Percentiles rank a stretch among this genome's conserved stretches.
Conservation (phyloP, 2,329 filamentous ascomycete genomes). For the Delphinella strobiligena region DNA sequence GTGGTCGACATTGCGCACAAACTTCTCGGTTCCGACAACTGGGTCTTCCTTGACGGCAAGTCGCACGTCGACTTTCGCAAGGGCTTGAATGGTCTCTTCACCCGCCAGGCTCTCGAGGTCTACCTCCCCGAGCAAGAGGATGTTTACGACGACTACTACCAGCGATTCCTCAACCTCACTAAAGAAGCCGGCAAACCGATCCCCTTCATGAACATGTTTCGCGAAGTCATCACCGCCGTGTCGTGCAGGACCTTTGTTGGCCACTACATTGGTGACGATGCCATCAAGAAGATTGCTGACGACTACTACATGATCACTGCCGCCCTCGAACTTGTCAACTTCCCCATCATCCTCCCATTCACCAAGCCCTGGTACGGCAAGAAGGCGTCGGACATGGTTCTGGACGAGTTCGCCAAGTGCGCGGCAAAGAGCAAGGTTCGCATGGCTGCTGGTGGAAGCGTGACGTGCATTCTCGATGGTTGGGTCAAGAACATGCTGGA, state of each 20-base stretch:
- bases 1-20: conserved; percentile 92
- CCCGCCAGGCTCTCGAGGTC: conserved; percentile 69
- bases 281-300: conserved; percentile 86
- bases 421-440: conserved; percentile 75
- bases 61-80: conserved; percentile 94
- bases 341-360: conserved; percentile 88
- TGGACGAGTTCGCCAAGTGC: conserved; percentile 76
- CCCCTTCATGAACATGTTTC: conserved; percentile 84
- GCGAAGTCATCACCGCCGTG: conserved; percentile 87
- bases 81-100: conserved; percentile 89
- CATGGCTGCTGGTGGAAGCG: conserved; percentile 70
- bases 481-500: conserved; percentile 87
- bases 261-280: conserved; percentile 82
- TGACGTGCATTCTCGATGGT: conserved; percentile 88
- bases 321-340: conserved; percentile 93
- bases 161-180: conserved; percentile 64
- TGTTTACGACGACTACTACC: conserved; percentile 79
- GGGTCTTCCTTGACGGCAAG: conserved; percentile 95
- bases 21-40: conserved; percentile 82
- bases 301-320: conserved; percentile 96
- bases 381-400: conserved; percentile 80
- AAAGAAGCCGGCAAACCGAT: conserved; percentile 57
- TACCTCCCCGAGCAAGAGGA: conserved; percentile 91
- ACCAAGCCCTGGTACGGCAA: conserved; percentile 94
- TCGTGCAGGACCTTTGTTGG: conserved; percentile 96